Evolutionary conservation across 805 yeast species (phyloP), one percentile per base, ranked within the genome.

Genomic region (Saccharomycopsis malanga): DNA sequence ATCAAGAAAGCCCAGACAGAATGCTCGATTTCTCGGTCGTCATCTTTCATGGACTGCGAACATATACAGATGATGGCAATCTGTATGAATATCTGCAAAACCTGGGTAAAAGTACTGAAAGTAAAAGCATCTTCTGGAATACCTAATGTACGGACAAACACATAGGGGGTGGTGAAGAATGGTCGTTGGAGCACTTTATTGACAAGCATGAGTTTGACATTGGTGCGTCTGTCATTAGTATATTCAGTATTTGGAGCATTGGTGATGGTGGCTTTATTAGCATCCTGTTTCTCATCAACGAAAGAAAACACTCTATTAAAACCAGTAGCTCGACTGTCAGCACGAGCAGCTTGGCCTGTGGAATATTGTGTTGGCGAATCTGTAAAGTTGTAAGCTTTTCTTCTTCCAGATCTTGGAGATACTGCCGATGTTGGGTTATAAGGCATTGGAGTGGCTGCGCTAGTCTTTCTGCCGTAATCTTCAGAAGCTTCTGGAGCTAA

Each of bases 1-100:
- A 52, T 42, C 15, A 52, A 42, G 20, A 42, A 52, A 3, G 53
- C 47, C 48, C 53, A 52, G 10, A 49, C 47, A 17, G 42, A 34
- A 23, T 43, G 44, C 6, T 20, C 18, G n/a, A 52, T 45, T 12
- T 50, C 47, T 4, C 22, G 14, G 14, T 44, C 46, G 29, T 49
- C 53, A 4, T 46, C 35, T 15, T 44, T 35, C 14, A 52, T 20
- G 2, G 44, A 34, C 34, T 46, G 44, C 7, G 55, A 35, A 22
- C 44, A 29, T 30, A 49, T 18, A 29, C 43, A 27, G 36, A 52
- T 46, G 4, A 38, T 37, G 4, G 35, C 49, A 25, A 52, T 47
- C 24, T 52, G 53, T 20, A 44, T 20, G 21, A 39, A 18, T 15
- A 52, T 46, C 37, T 52, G 55, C n/a, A 44, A 20, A 12, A 49